These are phyloP conservation scores for Rhododendron mucronatum DNA, from an alignment of 148 eudicot genomes.

Conservation along the genomic window DNA sequence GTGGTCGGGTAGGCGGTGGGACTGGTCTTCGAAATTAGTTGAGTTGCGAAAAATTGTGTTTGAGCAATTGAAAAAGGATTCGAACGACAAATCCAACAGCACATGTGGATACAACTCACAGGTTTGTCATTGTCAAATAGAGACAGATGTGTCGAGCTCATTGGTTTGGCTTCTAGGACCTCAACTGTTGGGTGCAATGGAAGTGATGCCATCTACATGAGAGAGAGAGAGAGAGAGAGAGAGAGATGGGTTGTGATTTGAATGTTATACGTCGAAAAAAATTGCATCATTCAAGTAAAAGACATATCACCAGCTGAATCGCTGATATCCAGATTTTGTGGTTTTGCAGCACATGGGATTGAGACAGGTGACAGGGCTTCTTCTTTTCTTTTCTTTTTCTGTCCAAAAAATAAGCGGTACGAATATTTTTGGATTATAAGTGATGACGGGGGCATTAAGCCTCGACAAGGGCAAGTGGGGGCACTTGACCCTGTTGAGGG, in stretches of 20 bases:
- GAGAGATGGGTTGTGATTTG: background rate
- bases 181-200: background rate
- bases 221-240: background rate
- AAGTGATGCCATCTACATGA: background rate
- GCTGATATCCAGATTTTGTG: background rate
- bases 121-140: background rate
- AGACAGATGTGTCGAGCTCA: background rate
- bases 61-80: background rate
- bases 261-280: background rate
- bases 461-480: no score
- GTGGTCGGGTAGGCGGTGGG: no score
- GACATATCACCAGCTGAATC: background rate
- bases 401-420: no score
- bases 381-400: no score
- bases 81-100: background rate
- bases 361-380: background rate
- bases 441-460: no score
- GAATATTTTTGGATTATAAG: no score
- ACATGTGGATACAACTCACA: background rate
- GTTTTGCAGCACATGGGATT: background rate
- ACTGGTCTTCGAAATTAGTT: no score
- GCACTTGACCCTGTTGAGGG: no score
- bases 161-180: background rate
- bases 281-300: background rate
- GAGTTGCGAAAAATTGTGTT: fast-evolving